A percentile compares a stretch with the other conserved stretches of the same genome.
phyloP scores from a whole-genome alignment of 2,329 filamentous ascomycete species.

The Tricladium varicosporioides region DNA sequence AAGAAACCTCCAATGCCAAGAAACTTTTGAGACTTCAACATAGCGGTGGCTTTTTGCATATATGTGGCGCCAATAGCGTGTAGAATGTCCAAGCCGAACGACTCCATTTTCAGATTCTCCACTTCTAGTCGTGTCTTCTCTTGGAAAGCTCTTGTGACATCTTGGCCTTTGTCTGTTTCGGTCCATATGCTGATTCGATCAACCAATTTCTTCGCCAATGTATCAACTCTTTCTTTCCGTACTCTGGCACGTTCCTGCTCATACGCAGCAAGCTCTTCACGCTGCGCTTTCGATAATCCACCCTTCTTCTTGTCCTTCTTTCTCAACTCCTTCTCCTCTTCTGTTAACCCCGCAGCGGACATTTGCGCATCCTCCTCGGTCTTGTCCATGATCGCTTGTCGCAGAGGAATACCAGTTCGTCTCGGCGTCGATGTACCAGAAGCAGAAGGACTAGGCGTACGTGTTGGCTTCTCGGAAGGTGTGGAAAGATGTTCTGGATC shows the following conservation, averaged over 20 bases:
- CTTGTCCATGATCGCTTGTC: conserved; percentile 84
- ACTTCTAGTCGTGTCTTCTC: conserved; percentile 94
- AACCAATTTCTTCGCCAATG: conserved; percentile 77
- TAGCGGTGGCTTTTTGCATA: conserved; percentile 77
- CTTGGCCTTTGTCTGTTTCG: conserved; percentile 84
- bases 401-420: conserved; percentile 61
- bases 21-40: conserved; percentile 95
- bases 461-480: conserved; percentile 24
- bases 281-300: conserved; percentile 84
- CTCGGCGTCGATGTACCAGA: conserved; percentile 43
- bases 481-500: conserved; percentile 15
- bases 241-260: conserved; percentile 81
- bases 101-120: conserved; percentile 99
- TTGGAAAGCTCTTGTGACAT: conserved; percentile 86
- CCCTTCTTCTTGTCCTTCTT: conserved; percentile 89
- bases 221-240: conserved; percentile 86
- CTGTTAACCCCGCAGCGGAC: conserved; percentile 61
- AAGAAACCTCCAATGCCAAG: conserved; percentile 96
- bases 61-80: conserved; percentile 95
- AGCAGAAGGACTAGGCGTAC: conserved; percentile 16
- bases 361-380: conserved; percentile 74
- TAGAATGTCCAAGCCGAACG: conserved; percentile 92
- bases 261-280: conserved; percentile 84
- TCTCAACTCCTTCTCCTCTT: conserved; percentile 72
- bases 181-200: conserved; percentile 94